Base-by-base conservation (phyloP, 2,329 filamentous ascomycete species). In the Cladosporium halotolerans region DNA sequence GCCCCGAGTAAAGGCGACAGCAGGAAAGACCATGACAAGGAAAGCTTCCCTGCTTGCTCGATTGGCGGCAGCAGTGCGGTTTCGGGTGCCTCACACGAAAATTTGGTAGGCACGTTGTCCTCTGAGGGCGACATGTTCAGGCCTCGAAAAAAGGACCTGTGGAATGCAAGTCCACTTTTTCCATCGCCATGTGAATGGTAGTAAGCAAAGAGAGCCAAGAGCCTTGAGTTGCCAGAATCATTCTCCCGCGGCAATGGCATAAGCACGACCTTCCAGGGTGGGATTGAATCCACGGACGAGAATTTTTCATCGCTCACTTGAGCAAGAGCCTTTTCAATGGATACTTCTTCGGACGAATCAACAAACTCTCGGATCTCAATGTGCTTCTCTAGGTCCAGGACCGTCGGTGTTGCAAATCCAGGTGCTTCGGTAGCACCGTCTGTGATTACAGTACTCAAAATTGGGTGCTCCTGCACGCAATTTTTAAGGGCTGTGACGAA, bases 121-220 rank as follows among this genome's bases (percentile, higher is more conserved):
- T 16, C 16, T 10, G 14, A 18, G 14, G 19, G 39, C 11, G 18
- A 5, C 8, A 4, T 3, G 34, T 8, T 9, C 18, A 63, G 48
- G 2, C 61, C 65, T 4, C 64, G 18, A 9, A 74, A 59, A 44
- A 78, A 71, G 0, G 70, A 66, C 3, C 60, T 63, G 52, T 78
- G 75, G 53, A 79, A 76, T 4, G 69, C 60, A 0, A 68, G 48
- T 5, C 73, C 74, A 0, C 69, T 70, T 36, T 66, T 67, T 0
- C 75, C 76, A 56, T 78, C 76, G 7, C 70, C 72, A 3, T 74
- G 62, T 2, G 66, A 62, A 60, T 78, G 76, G 0, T 73, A 76
- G 58, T 64, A 76, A 1, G 66, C 62, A 49, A 76, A 77, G 0
- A 67, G 63, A 6, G 75, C 39, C 6, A 53, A 47, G 9, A 62